Base-by-base conservation (phyloP, 2,329 filamentous ascomycete species). In the Geosmithia flava region DNA sequence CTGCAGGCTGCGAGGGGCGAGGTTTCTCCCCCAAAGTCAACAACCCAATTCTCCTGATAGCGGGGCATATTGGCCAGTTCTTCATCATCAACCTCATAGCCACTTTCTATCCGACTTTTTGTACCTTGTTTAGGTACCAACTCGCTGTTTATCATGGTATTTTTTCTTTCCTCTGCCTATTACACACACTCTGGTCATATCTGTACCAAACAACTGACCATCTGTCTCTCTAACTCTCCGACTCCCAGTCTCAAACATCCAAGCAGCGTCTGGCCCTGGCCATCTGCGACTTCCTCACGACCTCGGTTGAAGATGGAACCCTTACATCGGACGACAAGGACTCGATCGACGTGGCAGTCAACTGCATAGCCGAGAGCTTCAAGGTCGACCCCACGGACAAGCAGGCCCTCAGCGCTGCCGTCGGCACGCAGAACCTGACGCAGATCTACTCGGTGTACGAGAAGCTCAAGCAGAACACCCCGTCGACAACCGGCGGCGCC, bases 391-490 rank as follows among this genome's bases (percentile, higher is more conserved):
- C 87, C n/a, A 70, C 75, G 53, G 83, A 95, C 68, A 74, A 80
- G 59, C 71, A 76, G 48, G 83, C 87, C 58, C 72, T 91, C 57
- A 71, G 80, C 55, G 79, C 86, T 56, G 88, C 90, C 56, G 74
- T 95, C 55, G 90, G 89, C 60, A 78, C 82, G 54, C 89, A 97
- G 72, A 90, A 83, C 63, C 83, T 98, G 52, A 76, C 89, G 52
- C 83, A 84, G 66, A 94, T 98, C 70, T 98, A 94, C 75, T 81
- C 81, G 61, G 89, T 96, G 54, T 97, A 96, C 69, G 93, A 98
- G 71, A 95, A 94, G 69, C 78, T 96, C 54, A 90, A 90, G 71
- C 55, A 67, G 13, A 27, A 27, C 23, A n/a, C n/a, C n/a, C n/a
- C n/a, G n/a, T 55, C 65, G 2, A 60, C 69, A 11, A 49, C 64